These are phyloP conservation scores for Penicillium thymicola DNA, from an alignment of 2,329 filamentous ascomycete species.

Conservation along the genomic window DNA sequence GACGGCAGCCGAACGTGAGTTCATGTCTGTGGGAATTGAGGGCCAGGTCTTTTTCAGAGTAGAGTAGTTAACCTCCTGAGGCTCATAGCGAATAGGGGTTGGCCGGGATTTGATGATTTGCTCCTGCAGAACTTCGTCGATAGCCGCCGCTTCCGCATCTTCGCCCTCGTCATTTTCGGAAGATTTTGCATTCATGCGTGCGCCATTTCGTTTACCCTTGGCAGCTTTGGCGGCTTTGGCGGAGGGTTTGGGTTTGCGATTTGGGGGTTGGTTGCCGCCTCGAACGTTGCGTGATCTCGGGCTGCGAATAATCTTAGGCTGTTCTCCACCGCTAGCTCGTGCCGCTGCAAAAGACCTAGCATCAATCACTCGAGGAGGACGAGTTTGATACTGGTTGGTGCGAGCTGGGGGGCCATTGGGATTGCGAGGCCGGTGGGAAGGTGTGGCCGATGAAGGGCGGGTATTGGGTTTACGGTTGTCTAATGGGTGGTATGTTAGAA, in stretches of 20 bases:
- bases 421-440: constrained; percentile 19
- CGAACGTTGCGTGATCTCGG: constrained; percentile 25
- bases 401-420: constrained; percentile 14
- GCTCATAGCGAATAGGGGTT: constrained; percentile 36
- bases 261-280: constrained; percentile 14
- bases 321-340: constrained; percentile 23
- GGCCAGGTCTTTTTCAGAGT: constrained; percentile 41
- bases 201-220: constrained; percentile 15
- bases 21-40: constrained; percentile 33
- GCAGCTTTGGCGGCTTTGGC: constrained; percentile 9
- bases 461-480: constrained; percentile 4
- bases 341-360: constrained; percentile 37
- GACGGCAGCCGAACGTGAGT: constrained; percentile 29
- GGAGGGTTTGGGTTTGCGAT: constrained; percentile 21
- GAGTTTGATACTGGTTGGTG: constrained; percentile 16
- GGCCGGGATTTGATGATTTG: constrained; percentile 30
- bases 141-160: constrained; percentile 20
- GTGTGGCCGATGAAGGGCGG: constrained; percentile 6
- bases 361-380: constrained; percentile 33
- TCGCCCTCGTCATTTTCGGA: constrained; percentile 26
- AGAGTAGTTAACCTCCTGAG: constrained; percentile 31
- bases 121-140: constrained; percentile 31
- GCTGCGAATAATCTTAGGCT: constrained; percentile 32
- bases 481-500: background rate
- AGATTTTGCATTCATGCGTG: constrained; percentile 9